Evolutionary conservation across 352 stramenopile species (phyloP), one percentile per base, ranked within the genome.

Genomic region (Thalassiosira hispida): DNA sequence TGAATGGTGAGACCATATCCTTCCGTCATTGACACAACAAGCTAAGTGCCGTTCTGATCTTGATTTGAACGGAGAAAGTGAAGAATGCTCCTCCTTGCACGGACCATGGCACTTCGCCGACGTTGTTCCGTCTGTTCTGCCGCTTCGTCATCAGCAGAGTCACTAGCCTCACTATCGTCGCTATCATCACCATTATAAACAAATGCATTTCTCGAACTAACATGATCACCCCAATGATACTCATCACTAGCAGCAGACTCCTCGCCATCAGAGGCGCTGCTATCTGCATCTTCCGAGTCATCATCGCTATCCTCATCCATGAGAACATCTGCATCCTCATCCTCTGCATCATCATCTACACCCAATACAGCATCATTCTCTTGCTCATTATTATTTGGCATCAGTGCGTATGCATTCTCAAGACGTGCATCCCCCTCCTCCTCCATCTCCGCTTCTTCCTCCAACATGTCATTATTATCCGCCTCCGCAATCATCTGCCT

Each of bases 181-280:
- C 71, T 79, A 42, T 85, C 74, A 20, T 67, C n/a, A 62, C 85
- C 47, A 44, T 76, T 55, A 62, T 77, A 88, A 33, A 46, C 51
- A 46, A 91, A 87, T n/a, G 60, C 47, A 46, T 67, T 68, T n/a
- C 61, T 49, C 14, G 51, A 47, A 20, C 52, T 51, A 25, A 76
- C 72, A 47, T 80, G 63, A 59, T 75, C 72, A 12, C 62, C 62
- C 62, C 72, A 74, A 20, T 53, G 47, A 40, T 69, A 76, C 31
- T 38, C 66, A 16, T 59, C 44, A 25, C 42, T 53, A 33, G 35
- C 59, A 31, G 49, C 53, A 20, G 72, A 74, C 35, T 53, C 68
- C 8, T 56, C 29, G 8, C 31, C 8, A 38, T 38, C 31, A 3
- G 31, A 38, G 23, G 40, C 55, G n/a, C 47, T 52, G 67, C 18